A percentile compares a stretch with the other conserved stretches of the same genome.
Conservation (phyloP, 371 early-diverging fungal genomes). For the Rhizopus stolonifer region DNA sequence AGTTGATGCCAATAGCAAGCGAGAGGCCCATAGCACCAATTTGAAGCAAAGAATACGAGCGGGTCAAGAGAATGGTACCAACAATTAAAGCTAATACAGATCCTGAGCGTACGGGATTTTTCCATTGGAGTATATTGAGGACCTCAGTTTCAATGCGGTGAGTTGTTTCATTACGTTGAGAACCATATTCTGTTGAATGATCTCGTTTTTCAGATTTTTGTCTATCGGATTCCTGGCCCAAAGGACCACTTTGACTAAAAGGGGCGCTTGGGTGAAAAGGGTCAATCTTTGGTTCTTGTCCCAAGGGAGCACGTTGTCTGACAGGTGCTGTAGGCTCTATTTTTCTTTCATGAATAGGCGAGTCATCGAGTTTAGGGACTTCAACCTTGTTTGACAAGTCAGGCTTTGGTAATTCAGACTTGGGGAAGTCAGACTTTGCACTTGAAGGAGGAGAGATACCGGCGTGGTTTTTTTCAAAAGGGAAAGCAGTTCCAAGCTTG, state of each 20-base stretch:
- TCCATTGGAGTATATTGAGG: slow-evolving; percentile 34
- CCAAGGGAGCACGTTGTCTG: no score
- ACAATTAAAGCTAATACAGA: slow-evolving; percentile 22
- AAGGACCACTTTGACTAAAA: no score
- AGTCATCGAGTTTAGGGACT: no score
- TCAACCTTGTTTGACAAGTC: no score
- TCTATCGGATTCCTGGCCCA: no score
- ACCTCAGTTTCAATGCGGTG: slow-evolving; percentile 37
- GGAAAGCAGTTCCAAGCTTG: not conserved
- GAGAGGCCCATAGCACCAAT: slow-evolving; percentile 31
- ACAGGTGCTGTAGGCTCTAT: no score
- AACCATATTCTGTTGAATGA: not conserved
- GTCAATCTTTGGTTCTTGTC: no score
- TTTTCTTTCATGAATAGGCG: no score
- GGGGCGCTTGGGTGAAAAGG: no score
- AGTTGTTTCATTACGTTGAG: slow-evolving; percentile 33
- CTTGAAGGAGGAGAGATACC: no score
- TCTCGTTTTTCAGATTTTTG: not conserved
- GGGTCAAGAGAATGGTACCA: slow-evolving; percentile 31
- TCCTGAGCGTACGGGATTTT: slow-evolving; percentile 42
- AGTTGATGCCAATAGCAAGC: slow-evolving; percentile 38
- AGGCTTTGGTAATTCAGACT: no score
- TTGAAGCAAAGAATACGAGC: slow-evolving; percentile 43
- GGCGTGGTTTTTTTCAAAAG: not conserved
- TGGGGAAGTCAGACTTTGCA: no score